Percentiles rank a stretch among this genome's conserved stretches.
phyloP scores from a whole-genome alignment of 352 stramenopile species.

The Phytopythium aichiense region DNA sequence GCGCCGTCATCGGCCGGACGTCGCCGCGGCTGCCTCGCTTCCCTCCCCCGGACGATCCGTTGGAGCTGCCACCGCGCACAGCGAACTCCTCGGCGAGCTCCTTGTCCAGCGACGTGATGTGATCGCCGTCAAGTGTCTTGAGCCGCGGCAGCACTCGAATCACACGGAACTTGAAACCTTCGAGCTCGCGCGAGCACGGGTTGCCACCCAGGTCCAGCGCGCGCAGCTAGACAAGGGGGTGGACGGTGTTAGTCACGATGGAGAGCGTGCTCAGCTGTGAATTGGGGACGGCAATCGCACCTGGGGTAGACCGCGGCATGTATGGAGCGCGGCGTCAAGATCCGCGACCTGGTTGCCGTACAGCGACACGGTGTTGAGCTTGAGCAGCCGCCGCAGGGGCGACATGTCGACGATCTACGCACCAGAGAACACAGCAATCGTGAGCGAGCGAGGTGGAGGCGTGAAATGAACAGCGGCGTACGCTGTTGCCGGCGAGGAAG shows the following conservation, averaged over 20 bases:
- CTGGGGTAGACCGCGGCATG: conserved; percentile 46
- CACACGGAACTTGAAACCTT: conserved; percentile 75
- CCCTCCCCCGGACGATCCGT: conserved; percentile 9
- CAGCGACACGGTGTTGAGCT: conserved; percentile 55
- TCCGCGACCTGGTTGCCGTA: conserved; percentile 55
- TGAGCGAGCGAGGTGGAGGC: neutral
- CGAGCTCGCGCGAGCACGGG: conserved; percentile 50
- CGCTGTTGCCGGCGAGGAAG: conserved; percentile 59
- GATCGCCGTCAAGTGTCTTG: conserved; percentile 68
- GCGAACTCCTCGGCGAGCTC: conserved; percentile 66
- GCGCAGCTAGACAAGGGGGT: conserved; percentile 35
- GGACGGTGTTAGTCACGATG: neutral
- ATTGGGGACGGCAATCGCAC: conserved; percentile 10
- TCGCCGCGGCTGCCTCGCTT: conserved; percentile 5
- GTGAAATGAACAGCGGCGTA: conserved; percentile 2
- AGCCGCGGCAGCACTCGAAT: conserved; percentile 55
- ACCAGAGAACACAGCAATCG: neutral
- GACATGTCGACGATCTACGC: conserved; percentile 42
- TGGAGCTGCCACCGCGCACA: conserved; percentile 9
- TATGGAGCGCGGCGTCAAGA: conserved; percentile 42
- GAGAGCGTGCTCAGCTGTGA: neutral
- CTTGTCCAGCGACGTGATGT: conserved; percentile 68
- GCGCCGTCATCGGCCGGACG: conserved; percentile 35
- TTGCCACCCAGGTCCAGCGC: conserved; percentile 73
- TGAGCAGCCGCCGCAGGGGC: conserved; percentile 34